These are phyloP conservation scores for Fusarium sp. DNA, from an alignment of 2,329 filamentous ascomycete species.

Conservation along the genomic window DNA sequence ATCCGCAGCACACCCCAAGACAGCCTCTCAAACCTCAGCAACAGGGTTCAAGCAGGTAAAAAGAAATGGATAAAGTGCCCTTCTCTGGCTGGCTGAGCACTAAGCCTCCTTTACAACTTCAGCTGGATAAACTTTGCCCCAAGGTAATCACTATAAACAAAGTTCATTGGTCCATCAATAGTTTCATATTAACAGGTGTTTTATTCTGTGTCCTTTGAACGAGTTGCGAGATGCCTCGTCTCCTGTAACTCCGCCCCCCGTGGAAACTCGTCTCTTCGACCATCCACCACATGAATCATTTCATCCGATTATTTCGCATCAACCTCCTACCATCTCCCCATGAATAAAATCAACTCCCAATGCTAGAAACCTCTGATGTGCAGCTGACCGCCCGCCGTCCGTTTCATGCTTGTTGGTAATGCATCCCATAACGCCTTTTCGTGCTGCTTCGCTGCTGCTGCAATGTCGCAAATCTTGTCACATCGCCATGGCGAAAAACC, in stretches of 20 bases:
- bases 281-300: background rate
- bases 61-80: background rate
- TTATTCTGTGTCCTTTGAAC: background rate
- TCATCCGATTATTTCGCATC: background rate
- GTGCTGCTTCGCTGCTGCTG: background rate
- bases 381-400: constrained; percentile 4
- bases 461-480: background rate
- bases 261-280: background rate
- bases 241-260: background rate
- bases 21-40: background rate
- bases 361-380: constrained; percentile 25
- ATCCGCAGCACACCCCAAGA: background rate
- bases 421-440: constrained; percentile 30
- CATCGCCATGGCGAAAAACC: background rate
- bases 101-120: background rate
- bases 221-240: background rate
- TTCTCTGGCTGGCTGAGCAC: background rate
- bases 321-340: background rate
- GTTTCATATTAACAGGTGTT: background rate
- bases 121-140: background rate
- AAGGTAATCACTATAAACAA: background rate
- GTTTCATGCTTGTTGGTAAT: constrained; percentile 21
- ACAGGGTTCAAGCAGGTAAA: constrained; percentile 7
- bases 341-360: constrained; percentile 28
- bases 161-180: background rate